Base-by-base conservation (phyloP, 208 protist species). In the Crithidia fasciculata region DNA sequence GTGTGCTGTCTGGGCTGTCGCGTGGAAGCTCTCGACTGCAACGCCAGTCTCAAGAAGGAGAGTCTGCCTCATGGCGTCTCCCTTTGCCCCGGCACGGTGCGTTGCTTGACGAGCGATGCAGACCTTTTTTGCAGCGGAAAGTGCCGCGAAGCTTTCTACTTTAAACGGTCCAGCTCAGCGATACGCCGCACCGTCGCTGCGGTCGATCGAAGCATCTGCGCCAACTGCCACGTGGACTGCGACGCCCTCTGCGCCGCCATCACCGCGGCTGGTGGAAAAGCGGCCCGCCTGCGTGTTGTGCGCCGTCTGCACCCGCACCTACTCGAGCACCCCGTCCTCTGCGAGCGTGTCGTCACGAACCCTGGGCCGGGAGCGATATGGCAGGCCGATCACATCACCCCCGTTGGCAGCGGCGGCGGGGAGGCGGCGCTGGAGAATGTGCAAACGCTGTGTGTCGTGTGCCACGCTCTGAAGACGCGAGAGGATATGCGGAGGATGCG, bases 381-480 rank as follows among this genome's bases (percentile, higher is more conserved):
- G 91, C 86, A 96, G 50, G 91, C 87, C 1, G 91, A 96, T 74
- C 91, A 96, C 64, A 76, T 96, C 8, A 70, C 89, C 4, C 85
- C 91, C 3, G 91, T 96, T 19, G 74, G 62, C 60, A 76, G 82
- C 19, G 91, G 91, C 6, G 91, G 88, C 13, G 91, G 91, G 10
- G 71, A 88, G 65, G 73, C 88, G 12, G 72, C 63, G 39, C 76
- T 94, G 13, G 81, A 84, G 40, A 96, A 96, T 69, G 55, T 96
- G 4, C 91, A 96, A 41, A 96, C 91, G 15, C 76, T 96, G 12
- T 96, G 91, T 68, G 84, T 96, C 16, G 83, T 87, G 4, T 96
- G 91, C 67, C 91, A 96, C 79, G 69, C 76, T 0, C 68, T 90
- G 16, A 96, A 96, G 57, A 96, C 88, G 2, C 63, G 63, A 19